Evolutionary conservation across 140 eudicot species (phyloP).

Genomic region (Anethum foeniculum): DNA sequence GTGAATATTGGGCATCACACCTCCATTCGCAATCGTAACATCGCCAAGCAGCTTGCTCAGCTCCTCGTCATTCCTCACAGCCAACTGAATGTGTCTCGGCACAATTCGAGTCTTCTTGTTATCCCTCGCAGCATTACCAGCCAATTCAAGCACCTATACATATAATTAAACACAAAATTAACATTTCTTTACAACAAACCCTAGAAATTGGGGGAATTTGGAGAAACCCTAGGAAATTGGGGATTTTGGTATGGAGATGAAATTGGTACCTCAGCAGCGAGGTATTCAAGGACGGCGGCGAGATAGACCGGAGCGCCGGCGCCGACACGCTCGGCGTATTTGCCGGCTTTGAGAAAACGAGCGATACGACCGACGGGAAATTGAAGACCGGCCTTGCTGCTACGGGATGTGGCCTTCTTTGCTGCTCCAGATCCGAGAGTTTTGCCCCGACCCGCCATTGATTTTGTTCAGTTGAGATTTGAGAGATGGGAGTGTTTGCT

Average conservation of each 20-base stretch:
- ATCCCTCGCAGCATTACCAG: constrained; percentile 43
- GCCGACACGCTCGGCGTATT: constrained; percentile 51
- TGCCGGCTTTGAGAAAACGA: constrained; percentile 34
- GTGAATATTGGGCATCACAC: constrained; percentile 45
- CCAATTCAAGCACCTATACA: constrained; percentile 28
- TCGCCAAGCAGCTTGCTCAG: constrained; percentile 29
- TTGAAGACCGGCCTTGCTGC: constrained; percentile 45
- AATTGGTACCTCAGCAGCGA: constrained; percentile 41
- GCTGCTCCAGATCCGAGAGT: constrained; percentile 23
- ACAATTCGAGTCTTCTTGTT: constrained; percentile 37
- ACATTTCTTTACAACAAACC: background rate
- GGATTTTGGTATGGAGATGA: background rate
- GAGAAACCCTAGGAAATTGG: background rate
- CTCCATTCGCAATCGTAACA: constrained; percentile 43
- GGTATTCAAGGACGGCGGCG: constrained; percentile 55
- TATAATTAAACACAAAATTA: background rate
- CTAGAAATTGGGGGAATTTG: background rate
- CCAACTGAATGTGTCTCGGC: constrained; percentile 35
- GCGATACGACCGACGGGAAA: constrained; percentile 44
- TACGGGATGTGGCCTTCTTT: constrained; percentile 38
- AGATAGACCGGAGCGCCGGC: constrained; percentile 63
- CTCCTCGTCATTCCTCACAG: constrained; percentile 44
- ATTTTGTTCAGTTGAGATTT: background rate
- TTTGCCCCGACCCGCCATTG: constrained; percentile 46
- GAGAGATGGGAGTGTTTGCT: background rate